A percentile compares a stretch with the other conserved stretches of the same genome.
Conservation (phyloP, 371 early-diverging fungal genomes). For the Gilbertella persicaria region DNA sequence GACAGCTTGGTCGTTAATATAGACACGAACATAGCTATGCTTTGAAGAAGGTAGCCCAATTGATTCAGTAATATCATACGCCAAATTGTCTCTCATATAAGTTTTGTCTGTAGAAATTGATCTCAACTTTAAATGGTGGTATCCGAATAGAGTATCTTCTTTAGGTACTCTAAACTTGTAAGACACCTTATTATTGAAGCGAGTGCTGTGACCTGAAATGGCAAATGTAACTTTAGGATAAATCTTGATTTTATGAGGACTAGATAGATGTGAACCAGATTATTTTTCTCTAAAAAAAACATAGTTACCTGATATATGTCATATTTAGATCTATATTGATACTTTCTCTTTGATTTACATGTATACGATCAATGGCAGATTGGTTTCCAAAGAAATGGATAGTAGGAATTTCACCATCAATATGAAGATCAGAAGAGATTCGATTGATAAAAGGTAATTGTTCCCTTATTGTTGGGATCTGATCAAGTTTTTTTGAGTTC, state of each 20-base stretch:
- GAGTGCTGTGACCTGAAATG: conserved; percentile 30
- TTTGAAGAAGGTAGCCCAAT: conserved; percentile 46
- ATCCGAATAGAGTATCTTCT: conserved; percentile 25
- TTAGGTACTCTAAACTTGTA: conserved; percentile 34
- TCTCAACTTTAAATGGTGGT: conserved; percentile 34
- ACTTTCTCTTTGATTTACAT: conserved; percentile 18
- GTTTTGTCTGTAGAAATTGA: conserved; percentile 42
- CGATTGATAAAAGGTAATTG: conserved; percentile 22
- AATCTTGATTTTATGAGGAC: conserved; percentile 3
- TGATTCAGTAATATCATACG: conserved; percentile 43
- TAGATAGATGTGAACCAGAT: conserved; percentile 27
- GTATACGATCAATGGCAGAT: conserved; percentile 22
- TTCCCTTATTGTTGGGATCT: conserved; percentile 7
- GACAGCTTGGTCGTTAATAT: conserved; percentile 31
- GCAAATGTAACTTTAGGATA: conserved; percentile 15
- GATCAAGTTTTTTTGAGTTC: conserved; percentile 5
- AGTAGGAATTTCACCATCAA: conserved; percentile 28
- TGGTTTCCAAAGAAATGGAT: conserved; percentile 22
- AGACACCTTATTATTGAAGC: conserved; percentile 18
- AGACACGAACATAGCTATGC: conserved; percentile 33
- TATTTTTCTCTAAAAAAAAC: conserved; percentile 4
- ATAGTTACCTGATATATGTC: conserved; percentile 33
- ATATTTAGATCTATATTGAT: conserved; percentile 16
- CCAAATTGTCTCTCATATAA: conserved; percentile 53
- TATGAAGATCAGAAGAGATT: conserved; percentile 16